Percentiles rank a stretch among this genome's conserved stretches.
These are phyloP conservation scores for Castanospermum australe DNA, from an alignment of 306 rosid genomes.

Conservation along the genomic window DNA sequence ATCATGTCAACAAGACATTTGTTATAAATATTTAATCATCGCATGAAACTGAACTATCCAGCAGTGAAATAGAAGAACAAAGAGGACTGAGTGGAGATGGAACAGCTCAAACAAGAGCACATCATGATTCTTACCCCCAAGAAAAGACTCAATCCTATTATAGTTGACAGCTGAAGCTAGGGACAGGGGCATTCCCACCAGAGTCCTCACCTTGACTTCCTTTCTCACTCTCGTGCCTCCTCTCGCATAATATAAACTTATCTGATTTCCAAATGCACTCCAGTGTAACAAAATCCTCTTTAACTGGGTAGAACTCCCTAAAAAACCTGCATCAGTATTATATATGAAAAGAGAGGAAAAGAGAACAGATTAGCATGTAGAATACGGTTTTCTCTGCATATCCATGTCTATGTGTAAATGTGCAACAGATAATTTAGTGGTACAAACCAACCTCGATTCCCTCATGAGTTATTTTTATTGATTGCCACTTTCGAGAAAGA, in stretches of 20 bases:
- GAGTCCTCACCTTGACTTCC: constrained; percentile 42
- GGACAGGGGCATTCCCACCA: constrained; percentile 30
- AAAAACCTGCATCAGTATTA: constrained; percentile 52
- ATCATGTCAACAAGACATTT: background rate
- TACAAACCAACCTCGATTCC: constrained; percentile 68
- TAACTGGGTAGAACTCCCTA: constrained; percentile 71
- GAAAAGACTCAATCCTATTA: constrained; percentile 46
- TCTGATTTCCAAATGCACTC: constrained; percentile 74
- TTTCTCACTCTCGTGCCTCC: constrained; percentile 34
- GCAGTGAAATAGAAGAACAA: background rate
- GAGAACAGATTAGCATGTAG: background rate
- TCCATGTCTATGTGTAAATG: background rate
- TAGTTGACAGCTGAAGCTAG: constrained; percentile 53
- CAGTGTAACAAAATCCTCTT: constrained; percentile 54
- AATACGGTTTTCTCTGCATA: background rate
- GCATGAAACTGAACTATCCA: constrained; percentile 14
- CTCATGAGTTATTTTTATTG: constrained; percentile 56
- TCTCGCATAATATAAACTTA: constrained; percentile 66
- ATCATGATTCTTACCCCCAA: constrained; percentile 54
- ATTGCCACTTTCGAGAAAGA: constrained; percentile 62
- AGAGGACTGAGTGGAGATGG: background rate
- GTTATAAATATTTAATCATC: background rate
- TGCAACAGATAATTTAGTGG: background rate
- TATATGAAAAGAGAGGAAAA: background rate
- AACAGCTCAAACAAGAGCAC: background rate